Evolutionary conservation across 768 basidiomycete genomes (phyloP).

Genomic region (Psilocybe subaeruginosa): DNA sequence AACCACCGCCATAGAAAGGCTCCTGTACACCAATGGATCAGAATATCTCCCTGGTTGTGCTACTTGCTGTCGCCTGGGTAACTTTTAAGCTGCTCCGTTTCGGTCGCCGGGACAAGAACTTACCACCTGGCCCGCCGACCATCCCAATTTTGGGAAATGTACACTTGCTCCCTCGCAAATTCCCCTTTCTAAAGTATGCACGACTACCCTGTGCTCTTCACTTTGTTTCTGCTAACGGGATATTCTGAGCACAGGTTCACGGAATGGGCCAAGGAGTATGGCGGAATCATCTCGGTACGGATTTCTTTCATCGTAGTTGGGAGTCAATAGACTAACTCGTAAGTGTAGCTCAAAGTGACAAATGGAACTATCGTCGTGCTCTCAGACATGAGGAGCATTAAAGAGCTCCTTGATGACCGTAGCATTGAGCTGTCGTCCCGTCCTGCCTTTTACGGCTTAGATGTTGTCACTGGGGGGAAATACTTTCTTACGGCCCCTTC

Average conservation of each 20-base stretch:
- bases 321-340: background rate
- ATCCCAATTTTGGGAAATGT: background rate
- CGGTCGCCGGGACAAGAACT: background rate
- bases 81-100: background rate
- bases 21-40: too few species aligned
- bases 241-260: background rate
- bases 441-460: too few species aligned
- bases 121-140: background rate
- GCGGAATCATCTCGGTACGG: background rate
- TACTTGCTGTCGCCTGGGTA: too few species aligned
- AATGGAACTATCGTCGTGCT: background rate
- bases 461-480: background rate
- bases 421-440: too few species aligned
- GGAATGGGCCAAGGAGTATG: background rate
- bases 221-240: too few species aligned
- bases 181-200: background rate
- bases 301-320: background rate
- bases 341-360: background rate
- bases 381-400: background rate
- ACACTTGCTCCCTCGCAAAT: background rate
- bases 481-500: background rate
- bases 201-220: background rate
- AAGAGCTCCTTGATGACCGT: too few species aligned
- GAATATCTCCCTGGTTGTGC: too few species aligned
- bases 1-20: too few species aligned